These are phyloP conservation scores for Viola pubescens DNA, from an alignment of 441 rosid species.

Conservation along the genomic window DNA sequence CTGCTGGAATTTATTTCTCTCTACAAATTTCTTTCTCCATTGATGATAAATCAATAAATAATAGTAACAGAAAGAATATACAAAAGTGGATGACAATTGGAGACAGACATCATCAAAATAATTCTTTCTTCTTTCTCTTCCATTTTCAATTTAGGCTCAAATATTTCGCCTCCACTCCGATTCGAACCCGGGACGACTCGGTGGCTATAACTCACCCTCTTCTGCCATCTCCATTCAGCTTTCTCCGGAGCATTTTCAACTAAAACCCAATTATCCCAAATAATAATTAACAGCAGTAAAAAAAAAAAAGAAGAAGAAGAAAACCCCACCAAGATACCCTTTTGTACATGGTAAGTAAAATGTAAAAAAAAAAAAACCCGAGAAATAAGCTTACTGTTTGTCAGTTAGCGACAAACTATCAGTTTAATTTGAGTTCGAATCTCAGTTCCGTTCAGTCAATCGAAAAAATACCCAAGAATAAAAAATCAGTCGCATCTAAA, in stretches of 20 bases:
- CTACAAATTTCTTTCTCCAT: conserved; percentile 15
- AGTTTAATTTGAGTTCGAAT: conserved; percentile 12
- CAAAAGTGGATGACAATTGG: conserved; percentile 20
- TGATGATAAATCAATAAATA: conserved; percentile 19
- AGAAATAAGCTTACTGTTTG: background rate
- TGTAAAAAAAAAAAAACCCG: conserved; percentile 9
- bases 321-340: conserved; percentile 15
- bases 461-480: no score
- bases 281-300: background rate
- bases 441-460: background rate
- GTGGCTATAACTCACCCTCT: conserved; percentile 36
- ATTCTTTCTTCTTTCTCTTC: conserved; percentile 4
- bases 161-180: conserved; percentile 16
- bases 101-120: conserved; percentile 11
- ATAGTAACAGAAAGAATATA: conserved; percentile 14
- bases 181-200: conserved; percentile 74
- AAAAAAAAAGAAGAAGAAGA: background rate
- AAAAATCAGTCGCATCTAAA: background rate
- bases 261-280: conserved; percentile 2
- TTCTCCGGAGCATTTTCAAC: conserved; percentile 20
- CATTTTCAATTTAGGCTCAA: conserved; percentile 2
- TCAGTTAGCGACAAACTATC: background rate
- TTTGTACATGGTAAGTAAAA: conserved; percentile 13
- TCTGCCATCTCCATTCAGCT: conserved; percentile 48
- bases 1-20: conserved; percentile 10